Conservation (phyloP, 176 grass and related monocot species). For the Musa beccarii region DNA sequence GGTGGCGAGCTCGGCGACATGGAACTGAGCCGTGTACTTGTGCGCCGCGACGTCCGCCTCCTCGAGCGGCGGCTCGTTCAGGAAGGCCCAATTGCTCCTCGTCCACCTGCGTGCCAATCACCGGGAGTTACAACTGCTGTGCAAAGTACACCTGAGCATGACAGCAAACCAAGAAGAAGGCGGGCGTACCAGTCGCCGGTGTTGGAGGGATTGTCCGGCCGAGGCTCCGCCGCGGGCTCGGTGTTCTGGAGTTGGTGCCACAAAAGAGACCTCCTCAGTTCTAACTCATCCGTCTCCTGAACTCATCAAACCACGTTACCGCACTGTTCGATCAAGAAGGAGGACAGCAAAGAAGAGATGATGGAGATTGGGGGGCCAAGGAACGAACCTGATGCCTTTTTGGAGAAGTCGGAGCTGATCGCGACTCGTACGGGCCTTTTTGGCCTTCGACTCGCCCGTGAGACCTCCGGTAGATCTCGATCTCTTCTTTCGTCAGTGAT, state of each 20-base stretch:
- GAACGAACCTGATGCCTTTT: neutral
- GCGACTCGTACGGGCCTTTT: neutral
- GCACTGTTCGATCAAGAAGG: too few species aligned
- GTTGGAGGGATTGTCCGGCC: neutral
- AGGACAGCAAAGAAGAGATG: too few species aligned
- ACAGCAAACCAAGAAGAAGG: neutral
- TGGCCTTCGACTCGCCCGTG: constrained; percentile 14
- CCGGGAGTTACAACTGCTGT: too few species aligned
- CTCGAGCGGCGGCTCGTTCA: constrained; percentile 69
- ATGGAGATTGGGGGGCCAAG: too few species aligned
- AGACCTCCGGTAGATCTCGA: constrained; percentile 56
- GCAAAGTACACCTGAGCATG: too few species aligned
- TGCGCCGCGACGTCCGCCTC: constrained; percentile 18
- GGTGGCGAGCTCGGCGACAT: constrained; percentile 34
- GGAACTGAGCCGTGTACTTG: constrained; percentile 59
- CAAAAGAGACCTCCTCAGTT: too few species aligned
- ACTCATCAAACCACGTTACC: too few species aligned
- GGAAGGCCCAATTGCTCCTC: constrained; percentile 64
- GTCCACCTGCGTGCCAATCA: constrained; percentile 45
- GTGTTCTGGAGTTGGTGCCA: too few species aligned
- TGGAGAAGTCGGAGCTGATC: constrained; percentile 1
- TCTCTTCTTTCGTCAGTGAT: constrained; percentile 69
- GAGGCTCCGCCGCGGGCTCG: too few species aligned
- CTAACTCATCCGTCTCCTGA: too few species aligned
- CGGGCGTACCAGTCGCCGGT: constrained; percentile 18